These are phyloP conservation scores for Kondoa subrosea DNA, from an alignment of 768 basidiomycete genomes.

Conservation along the genomic window DNA sequence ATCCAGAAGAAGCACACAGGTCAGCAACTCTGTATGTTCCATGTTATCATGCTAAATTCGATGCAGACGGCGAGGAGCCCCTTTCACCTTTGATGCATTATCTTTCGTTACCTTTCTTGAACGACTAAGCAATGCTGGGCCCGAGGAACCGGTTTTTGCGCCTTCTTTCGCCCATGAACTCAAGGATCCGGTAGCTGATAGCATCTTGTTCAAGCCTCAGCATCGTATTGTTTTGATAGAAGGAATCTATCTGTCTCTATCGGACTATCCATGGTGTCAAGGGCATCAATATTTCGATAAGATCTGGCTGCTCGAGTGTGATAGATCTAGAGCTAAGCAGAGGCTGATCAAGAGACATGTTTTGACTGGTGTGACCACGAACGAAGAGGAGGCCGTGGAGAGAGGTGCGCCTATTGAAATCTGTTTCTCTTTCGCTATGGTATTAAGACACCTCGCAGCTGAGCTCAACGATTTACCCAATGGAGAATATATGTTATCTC, in stretches of 20 bases:
- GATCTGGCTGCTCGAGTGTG: background rate
- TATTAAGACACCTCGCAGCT: background rate
- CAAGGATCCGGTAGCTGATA: background rate
- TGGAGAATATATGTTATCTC: slow-evolving; percentile 1
- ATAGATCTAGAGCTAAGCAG: background rate
- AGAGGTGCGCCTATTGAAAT: background rate
- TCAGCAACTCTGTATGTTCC: background rate
- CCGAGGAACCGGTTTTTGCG: background rate
- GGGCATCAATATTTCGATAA: background rate
- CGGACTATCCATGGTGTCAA: background rate
- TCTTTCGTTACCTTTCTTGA: background rate
- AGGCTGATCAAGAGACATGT: background rate
- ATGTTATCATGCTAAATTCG: background rate
- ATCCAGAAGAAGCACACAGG: slow-evolving; percentile 1
- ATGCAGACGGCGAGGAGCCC: slow-evolving; percentile 3
- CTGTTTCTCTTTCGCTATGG: background rate
- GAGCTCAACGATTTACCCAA: background rate
- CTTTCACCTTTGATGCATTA: background rate
- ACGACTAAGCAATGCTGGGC: background rate
- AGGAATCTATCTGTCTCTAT: background rate
- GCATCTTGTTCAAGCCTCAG: background rate
- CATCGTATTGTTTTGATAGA: background rate
- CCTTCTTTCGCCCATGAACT: slow-evolving; percentile 4
- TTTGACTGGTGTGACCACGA: background rate
- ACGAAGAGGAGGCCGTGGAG: background rate